phyloP scores from a whole-genome alignment of 371 early-diverging fungal species.

The Zopfochytrium polystomum region DNA sequence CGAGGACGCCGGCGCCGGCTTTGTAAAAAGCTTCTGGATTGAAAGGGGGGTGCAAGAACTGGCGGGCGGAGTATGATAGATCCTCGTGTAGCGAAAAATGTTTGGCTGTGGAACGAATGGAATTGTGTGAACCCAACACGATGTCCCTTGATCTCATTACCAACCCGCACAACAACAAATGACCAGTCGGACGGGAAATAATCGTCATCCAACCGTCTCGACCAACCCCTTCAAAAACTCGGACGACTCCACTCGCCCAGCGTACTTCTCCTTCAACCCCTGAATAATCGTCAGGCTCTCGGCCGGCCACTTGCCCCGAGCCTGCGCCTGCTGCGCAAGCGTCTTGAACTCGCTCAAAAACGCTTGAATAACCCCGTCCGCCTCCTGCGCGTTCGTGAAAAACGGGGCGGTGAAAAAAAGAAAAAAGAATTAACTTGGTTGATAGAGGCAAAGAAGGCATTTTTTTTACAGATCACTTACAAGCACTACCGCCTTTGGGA shows the following conservation, averaged over 20 bases:
- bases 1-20: too few relatives aligned
- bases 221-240: constrained; percentile 21
- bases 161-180: too few relatives aligned
- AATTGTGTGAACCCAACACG: too few relatives aligned
- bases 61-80: too few relatives aligned
- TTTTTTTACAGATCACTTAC: constrained; percentile 4
- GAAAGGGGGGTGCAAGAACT: too few relatives aligned
- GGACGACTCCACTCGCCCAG: constrained; percentile 4
- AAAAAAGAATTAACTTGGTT: constrained; percentile 12
- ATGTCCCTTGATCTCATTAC: too few relatives aligned
- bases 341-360: constrained; percentile 51
- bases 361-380: constrained; percentile 46
- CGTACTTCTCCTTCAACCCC: constrained; percentile 27
- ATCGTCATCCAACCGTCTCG: too few relatives aligned
- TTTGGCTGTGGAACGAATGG: too few relatives aligned
- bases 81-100: too few relatives aligned
- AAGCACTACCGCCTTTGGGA: too few relatives aligned
- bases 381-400: constrained; percentile 32
- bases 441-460: constrained; percentile 13
- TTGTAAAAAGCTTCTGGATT: too few relatives aligned
- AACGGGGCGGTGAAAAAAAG: not conserved
- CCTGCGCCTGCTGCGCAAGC: not conserved
- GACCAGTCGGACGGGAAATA: too few relatives aligned
- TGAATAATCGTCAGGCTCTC: constrained; percentile 38
- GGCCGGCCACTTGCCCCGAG: constrained; percentile 25